Base-by-base conservation (phyloP, 176 grass and related monocot species). In the Phoenix roebelenii region DNA sequence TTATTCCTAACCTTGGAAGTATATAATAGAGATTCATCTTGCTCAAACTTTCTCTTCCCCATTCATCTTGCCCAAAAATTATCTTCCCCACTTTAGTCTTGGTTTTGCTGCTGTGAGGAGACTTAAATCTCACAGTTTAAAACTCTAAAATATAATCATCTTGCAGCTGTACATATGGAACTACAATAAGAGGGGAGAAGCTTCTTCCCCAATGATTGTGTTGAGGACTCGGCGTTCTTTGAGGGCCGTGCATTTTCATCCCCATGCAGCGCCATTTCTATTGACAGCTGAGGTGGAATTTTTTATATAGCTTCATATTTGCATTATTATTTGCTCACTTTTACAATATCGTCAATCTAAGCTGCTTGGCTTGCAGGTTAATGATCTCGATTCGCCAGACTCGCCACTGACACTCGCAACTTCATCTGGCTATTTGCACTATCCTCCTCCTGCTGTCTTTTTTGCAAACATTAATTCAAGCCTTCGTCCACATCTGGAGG, bases 241-340 rank as follows among this genome's bases (percentile, higher is more conserved):
- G 74, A 88, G 94, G 85, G 94, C 94, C 49, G 94, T 98, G 28
- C 94, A 98, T 86, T 98, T 98, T 89, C 94, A 98, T 64, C 94
- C 94, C 2, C 88, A 83, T 72, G 88, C 80, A 55, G 84, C 88
- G 59, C 94, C 94, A 54, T 89, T 85, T 76, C 85, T 98, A 72
- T 76, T 98, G 61, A 98, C 94, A 4, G 94, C 94, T 66, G 94
- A 98, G 87, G 94, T 98, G 69, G 20, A 58, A 25, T 65, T 71
- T 73, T 26, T 44, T 48, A 18, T 48, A 18, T 65, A 51, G 23
- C 58, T 69, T 10, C 26, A 60, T 17, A 64, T 66, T 74, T 78
- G 44, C 74, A 14, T 23, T 30, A 74, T 81, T 25, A 28, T 60
- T 39, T 51, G 59, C 18, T 60, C 25, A 30, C 28, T 35, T 7